Evolutionary conservation across 2,329 filamentous ascomycete species (phyloP).

Genomic region (Talaromyces sp.): DNA sequence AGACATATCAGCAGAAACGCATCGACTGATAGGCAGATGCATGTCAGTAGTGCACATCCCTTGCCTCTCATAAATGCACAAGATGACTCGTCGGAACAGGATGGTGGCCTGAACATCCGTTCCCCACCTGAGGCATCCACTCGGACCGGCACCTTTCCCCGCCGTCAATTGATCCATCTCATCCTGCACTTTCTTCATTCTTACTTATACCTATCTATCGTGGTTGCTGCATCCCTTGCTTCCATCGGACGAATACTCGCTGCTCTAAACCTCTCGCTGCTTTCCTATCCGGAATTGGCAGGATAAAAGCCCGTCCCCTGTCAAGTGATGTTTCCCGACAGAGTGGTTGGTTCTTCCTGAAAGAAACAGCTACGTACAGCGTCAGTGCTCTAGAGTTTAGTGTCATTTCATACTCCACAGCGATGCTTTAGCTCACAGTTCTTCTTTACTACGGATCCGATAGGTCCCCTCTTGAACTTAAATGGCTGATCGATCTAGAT

Average conservation of each 20-base stretch:
- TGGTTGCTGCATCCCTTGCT: conserved; percentile 4
- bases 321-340: neutral
- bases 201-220: neutral
- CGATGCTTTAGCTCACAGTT: neutral
- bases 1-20: no score
- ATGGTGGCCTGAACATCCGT: neutral
- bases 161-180: neutral
- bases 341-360: neutral
- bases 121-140: neutral
- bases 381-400: neutral
- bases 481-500: neutral
- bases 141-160: neutral
- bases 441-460: neutral
- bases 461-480: neutral
- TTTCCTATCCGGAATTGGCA: neutral
- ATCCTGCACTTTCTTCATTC: neutral
- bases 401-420: neutral
- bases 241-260: neutral
- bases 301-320: neutral
- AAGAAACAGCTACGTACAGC: neutral
- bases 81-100: neutral
- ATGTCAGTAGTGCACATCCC: neutral
- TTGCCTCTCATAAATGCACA: neutral
- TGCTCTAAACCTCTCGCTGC: neutral
- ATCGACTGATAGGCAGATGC: no score